Percentiles rank a stretch among this genome's conserved stretches.
Evolutionary conservation across 331 rosid species (phyloP).

Genomic region (Saraca asoca): DNA sequence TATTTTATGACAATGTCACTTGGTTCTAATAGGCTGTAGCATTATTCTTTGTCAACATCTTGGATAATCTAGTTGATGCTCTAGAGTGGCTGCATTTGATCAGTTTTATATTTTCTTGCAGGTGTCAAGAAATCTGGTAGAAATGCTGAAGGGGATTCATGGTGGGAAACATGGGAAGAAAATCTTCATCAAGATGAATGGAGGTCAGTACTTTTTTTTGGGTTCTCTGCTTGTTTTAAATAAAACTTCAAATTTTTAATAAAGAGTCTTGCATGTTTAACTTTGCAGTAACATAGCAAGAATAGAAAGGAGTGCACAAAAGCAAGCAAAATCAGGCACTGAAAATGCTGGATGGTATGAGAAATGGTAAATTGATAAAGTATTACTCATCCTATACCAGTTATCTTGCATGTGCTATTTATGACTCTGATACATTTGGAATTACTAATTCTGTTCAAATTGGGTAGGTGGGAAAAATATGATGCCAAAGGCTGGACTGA

Average conservation of each 20-base stretch:
- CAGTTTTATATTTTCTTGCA: conserved; percentile 37
- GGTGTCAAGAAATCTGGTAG: conserved; percentile 97
- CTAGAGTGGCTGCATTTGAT: conserved; percentile 18
- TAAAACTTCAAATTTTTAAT: conserved; percentile 19
- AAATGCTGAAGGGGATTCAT: conserved; percentile 90
- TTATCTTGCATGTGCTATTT: conserved; percentile 19
- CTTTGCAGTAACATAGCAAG: conserved; percentile 81
- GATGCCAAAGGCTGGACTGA: conserved; percentile 99
- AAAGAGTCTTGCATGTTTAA: conserved; percentile 30
- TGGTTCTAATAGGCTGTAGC: conserved; percentile 12
- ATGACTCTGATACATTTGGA: conserved; percentile 26
- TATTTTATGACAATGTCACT: not conserved
- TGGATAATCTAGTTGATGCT: conserved; percentile 15
- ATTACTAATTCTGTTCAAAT: conserved; percentile 32
- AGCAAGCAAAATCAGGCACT: conserved; percentile 92
- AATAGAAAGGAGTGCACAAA: conserved; percentile 96
- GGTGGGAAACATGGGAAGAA: conserved; percentile 99
- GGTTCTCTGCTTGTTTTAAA: conserved; percentile 21
- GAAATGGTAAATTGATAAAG: conserved; percentile 71
- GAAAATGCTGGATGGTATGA: conserved; percentile 99
- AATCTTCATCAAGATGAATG: conserved; percentile 97
- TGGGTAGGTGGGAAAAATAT: conserved; percentile 91
- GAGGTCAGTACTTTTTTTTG: conserved; percentile 59
- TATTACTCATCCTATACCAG: conserved; percentile 5
- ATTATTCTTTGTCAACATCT: conserved; percentile 25